These are phyloP conservation scores for Lyophyllum shimeji DNA, from an alignment of 768 basidiomycete species.

Conservation along the genomic window DNA sequence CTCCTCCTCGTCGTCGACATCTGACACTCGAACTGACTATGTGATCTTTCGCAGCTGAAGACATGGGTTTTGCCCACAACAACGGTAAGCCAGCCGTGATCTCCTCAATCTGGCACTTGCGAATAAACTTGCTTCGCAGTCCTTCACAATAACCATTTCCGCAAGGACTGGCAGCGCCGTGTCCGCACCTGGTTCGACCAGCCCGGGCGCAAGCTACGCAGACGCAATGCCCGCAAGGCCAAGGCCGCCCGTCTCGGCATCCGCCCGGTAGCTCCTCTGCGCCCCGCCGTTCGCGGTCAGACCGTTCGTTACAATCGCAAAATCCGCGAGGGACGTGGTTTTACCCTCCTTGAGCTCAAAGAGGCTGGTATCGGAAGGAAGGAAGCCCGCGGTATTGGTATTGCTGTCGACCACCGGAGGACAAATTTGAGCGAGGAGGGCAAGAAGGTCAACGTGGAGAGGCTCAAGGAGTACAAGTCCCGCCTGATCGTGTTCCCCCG, in stretches of 20 bases:
- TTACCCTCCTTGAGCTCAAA: constrained; percentile 93
- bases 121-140: constrained; percentile 38
- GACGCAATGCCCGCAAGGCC: constrained; percentile 87
- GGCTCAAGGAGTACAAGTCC: constrained; percentile 90
- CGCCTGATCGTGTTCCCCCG: constrained; percentile 96
- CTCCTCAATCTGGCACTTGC: neutral
- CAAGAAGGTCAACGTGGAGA: constrained; percentile 91
- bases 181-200: constrained; percentile 99
- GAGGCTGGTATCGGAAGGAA: constrained; percentile 93
- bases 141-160: constrained; percentile 93
- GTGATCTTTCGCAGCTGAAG: constrained; percentile 38
- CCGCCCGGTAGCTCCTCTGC: constrained; percentile 87
- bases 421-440: constrained; percentile 96
- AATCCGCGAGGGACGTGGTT: constrained; percentile 94
- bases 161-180: constrained; percentile 98
- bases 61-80: constrained; percentile 80
- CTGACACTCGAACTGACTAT: constrained; percentile 16
- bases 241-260: constrained; percentile 92
- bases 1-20: constrained; percentile 8
- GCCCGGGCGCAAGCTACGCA: constrained; percentile 94
- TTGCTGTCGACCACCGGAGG: constrained; percentile 96
- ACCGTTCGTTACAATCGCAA: constrained; percentile 99
- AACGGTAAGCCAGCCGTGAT: constrained; percentile 55
- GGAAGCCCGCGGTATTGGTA: constrained; percentile 89
- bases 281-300: constrained; percentile 95